Conservation (phyloP, 208 protist genomes). For the Wallacemonas collosoma region DNA sequence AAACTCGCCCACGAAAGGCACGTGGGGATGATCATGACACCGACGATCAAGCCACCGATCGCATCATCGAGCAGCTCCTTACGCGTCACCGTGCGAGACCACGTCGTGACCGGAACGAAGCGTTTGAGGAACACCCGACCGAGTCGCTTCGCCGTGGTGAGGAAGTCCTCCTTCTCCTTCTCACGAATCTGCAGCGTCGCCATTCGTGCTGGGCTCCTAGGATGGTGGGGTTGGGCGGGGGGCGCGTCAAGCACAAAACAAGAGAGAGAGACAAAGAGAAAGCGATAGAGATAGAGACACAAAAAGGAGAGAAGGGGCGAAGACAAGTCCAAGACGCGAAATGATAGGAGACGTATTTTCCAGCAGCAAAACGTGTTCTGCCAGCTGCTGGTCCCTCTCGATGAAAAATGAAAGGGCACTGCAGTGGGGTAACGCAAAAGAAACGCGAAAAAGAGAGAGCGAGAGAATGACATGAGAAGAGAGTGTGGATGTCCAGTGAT, state of each 20-base stretch:
- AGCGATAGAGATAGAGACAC: background rate
- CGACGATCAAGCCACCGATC: slow-evolving; percentile 52
- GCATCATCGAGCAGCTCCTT: slow-evolving; percentile 25
- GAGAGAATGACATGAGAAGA: no score
- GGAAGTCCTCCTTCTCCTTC: slow-evolving; percentile 16
- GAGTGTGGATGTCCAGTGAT: no score
- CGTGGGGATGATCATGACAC: slow-evolving; percentile 60
- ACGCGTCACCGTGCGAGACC: slow-evolving; percentile 32
- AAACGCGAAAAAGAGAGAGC: no score
- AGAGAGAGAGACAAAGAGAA: slow-evolving; percentile 2
- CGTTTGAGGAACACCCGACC: slow-evolving; percentile 24
- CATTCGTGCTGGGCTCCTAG: background rate
- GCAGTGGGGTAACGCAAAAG: no score
- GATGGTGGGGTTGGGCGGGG: background rate
- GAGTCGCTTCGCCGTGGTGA: background rate
- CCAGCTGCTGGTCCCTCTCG: no score
- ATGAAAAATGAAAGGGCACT: no score
- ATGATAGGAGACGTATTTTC: no score
- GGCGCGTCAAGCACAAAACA: background rate
- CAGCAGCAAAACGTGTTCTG: no score
- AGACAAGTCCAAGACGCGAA: no score
- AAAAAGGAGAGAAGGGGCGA: no score
- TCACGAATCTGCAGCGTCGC: background rate
- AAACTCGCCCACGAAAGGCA: slow-evolving; percentile 54
- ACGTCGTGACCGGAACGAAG: slow-evolving; percentile 43